phyloP scores from a whole-genome alignment of 2,329 filamentous ascomycete species.

The Byssothecium circinans region DNA sequence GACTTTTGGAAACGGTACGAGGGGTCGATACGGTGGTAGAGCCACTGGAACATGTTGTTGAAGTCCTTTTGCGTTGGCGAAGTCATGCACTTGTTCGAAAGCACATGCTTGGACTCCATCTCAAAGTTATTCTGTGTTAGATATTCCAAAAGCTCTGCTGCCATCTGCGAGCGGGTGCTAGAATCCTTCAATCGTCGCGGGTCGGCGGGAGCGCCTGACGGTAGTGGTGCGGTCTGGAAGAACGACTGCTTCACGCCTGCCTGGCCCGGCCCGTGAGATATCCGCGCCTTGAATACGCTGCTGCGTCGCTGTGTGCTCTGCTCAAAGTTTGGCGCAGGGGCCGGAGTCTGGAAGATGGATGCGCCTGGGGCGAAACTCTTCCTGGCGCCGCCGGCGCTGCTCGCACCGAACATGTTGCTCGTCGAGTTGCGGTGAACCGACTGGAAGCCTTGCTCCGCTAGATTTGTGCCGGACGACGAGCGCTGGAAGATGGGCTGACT shows the following conservation, averaged over 20 bases:
- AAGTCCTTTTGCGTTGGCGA: slow-evolving; percentile 98
- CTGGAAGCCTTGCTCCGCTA: slow-evolving; percentile 77
- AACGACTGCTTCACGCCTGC: slow-evolving; percentile 82
- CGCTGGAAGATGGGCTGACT: slow-evolving; percentile 86
- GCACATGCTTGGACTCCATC: slow-evolving; percentile 91
- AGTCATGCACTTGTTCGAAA: slow-evolving; percentile 88
- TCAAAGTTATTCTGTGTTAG: slow-evolving; percentile 94
- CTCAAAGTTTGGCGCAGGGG: slow-evolving; percentile 52
- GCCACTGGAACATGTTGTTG: slow-evolving; percentile 95
- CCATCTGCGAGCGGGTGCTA: slow-evolving; percentile 77
- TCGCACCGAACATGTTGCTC: slow-evolving; percentile 59
- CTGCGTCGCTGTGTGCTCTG: slow-evolving; percentile 69
- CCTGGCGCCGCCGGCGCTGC: slow-evolving; percentile 58
- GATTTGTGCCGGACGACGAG: slow-evolving; percentile 78
- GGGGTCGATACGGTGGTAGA: slow-evolving; percentile 94
- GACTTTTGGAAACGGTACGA: slow-evolving; percentile 90
- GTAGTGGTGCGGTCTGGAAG: slow-evolving; percentile 82
- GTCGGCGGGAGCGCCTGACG: slow-evolving; percentile 81
- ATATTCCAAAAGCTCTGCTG: slow-evolving; percentile 88
- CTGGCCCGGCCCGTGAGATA: slow-evolving; percentile 69
- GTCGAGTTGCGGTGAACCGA: slow-evolving; percentile 85
- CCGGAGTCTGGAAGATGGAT: slow-evolving; percentile 50
- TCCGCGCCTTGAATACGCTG: slow-evolving; percentile 62
- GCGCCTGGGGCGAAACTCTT: slow-evolving; percentile 70
- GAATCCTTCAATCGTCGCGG: slow-evolving; percentile 84